A percentile compares a stretch with the other conserved stretches of the same genome.
Conservation (phyloP, 192 early-diverging fungal genomes). For the Pilobolus umbonatus region DNA sequence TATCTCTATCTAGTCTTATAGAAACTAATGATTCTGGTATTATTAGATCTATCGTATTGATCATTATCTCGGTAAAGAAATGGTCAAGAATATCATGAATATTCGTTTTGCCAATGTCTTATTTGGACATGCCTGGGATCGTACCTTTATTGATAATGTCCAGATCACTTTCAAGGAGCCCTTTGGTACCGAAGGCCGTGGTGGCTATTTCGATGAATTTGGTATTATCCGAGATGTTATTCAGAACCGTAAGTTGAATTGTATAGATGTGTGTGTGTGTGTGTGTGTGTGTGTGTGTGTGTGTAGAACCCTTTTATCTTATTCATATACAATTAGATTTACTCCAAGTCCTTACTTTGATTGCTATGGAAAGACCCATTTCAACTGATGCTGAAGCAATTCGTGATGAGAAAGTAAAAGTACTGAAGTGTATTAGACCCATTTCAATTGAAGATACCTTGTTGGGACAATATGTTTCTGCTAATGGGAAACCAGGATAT, state of each 20-base stretch:
- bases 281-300: too few relatives aligned
- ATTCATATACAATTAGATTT: slow-evolving; percentile 65
- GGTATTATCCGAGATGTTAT: slow-evolving; percentile 97
- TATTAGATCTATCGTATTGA: slow-evolving; percentile 98
- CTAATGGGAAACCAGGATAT: slow-evolving; percentile 89
- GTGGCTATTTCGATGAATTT: slow-evolving; percentile 99
- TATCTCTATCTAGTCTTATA: background rate
- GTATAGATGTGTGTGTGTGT: too few relatives aligned
- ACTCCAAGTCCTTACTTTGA: slow-evolving; percentile 87
- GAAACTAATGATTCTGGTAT: background rate
- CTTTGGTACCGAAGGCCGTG: slow-evolving; percentile 95
- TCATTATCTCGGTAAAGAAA: slow-evolving; percentile 98
- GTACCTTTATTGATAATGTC: slow-evolving; percentile 81
- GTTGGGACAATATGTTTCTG: slow-evolving; percentile 86
- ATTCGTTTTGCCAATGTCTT: slow-evolving; percentile 93
- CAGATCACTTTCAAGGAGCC: slow-evolving; percentile 99
- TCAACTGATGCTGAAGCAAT: slow-evolving; percentile 86
- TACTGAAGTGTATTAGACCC: slow-evolving; percentile 67
- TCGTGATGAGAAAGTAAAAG: slow-evolving; percentile 92
- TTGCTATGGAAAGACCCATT: slow-evolving; percentile 93
- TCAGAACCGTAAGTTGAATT: slow-evolving; percentile 67
- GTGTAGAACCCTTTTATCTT: slow-evolving; percentile 25
- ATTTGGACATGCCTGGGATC: slow-evolving; percentile 91
- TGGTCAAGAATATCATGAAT: slow-evolving; percentile 97
- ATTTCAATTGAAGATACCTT: slow-evolving; percentile 77